phyloP scores from a whole-genome alignment of 2,329 filamentous ascomycete genomes.

The Arthrobotrys sinensis region DNA sequence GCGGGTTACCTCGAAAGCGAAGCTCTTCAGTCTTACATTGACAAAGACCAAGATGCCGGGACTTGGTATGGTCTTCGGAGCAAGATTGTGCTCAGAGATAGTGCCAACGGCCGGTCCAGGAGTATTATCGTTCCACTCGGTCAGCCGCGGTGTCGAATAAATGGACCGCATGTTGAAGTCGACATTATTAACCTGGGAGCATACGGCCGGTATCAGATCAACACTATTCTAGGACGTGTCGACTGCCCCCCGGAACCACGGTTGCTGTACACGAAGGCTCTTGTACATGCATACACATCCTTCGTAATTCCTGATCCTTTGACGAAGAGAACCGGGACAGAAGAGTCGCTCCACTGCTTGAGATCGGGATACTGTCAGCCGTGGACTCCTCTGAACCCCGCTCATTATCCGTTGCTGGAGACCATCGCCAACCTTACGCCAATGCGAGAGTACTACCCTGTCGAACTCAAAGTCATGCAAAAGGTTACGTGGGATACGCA shows the following conservation, averaged over 20 bases:
- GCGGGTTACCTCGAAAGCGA: constrained; percentile 69
- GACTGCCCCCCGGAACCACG: constrained; percentile 74
- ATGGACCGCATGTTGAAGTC: constrained; percentile 69
- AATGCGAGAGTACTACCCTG: constrained; percentile 69
- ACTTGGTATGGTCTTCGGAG: constrained; percentile 75
- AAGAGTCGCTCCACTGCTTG: constrained; percentile 73
- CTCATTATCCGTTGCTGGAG: constrained; percentile 60
- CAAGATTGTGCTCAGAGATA: constrained; percentile 74
- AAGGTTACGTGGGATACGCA: constrained; percentile 68
- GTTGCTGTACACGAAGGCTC: constrained; percentile 73
- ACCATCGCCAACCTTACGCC: constrained; percentile 67
- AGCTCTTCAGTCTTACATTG: constrained; percentile 72
- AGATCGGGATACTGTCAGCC: constrained; percentile 71
- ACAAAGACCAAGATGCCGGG: constrained; percentile 74
- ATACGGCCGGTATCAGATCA: constrained; percentile 72
- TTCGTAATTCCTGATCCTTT: constrained; percentile 74
- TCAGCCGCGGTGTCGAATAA: constrained; percentile 63
- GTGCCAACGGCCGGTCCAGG: constrained; percentile 67
- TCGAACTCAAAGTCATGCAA: constrained; percentile 70
- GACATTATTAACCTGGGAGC: constrained; percentile 65
- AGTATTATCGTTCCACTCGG: constrained; percentile 74
- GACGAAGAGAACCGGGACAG: constrained; percentile 74
- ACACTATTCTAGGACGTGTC: constrained; percentile 73
- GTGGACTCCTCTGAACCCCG: constrained; percentile 67
- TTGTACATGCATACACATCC: constrained; percentile 76